A percentile compares a stretch with the other conserved stretches of the same genome.
Conservation (phyloP, 257 asterid genomes). For the Dorcoceras hygrometricum region DNA sequence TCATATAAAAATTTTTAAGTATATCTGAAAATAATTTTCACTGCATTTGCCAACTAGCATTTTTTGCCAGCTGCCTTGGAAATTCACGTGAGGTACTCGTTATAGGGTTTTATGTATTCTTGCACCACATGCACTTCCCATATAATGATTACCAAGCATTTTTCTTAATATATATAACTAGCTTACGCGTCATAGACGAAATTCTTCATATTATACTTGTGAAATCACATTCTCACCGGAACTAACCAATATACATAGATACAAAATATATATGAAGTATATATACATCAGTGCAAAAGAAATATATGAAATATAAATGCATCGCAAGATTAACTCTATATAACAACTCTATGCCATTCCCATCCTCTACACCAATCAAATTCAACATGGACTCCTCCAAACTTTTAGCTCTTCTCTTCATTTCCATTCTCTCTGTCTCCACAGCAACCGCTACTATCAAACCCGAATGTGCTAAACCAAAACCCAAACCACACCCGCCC, state of each 20-base stretch:
- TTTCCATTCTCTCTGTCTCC: slow-evolving; percentile 4
- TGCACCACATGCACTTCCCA: background rate
- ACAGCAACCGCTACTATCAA: background rate
- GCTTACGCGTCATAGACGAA: background rate
- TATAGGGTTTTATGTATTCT: background rate
- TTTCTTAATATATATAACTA: no score
- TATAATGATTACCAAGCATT: no score
- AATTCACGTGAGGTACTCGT: background rate
- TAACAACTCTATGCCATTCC: background rate
- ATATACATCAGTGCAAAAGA: background rate
- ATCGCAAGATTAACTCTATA: background rate
- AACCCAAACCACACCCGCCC: background rate
- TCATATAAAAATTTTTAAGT: no score
- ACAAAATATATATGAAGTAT: no score
- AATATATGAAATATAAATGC: no score
- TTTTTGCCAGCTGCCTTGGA: background rate
- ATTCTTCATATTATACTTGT: no score
- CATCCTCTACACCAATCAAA: background rate
- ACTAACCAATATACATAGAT: background rate
- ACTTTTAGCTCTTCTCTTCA: slow-evolving; percentile 8
- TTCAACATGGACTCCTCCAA: background rate
- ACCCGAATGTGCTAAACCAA: slow-evolving; percentile 3
- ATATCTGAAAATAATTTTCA: no score
- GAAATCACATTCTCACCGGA: background rate
- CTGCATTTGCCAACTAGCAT: background rate